Evolutionary conservation across 768 basidiomycete genomes (phyloP), one percentile per base, ranked within the genome.

Genomic region (Boletus barrowsii): DNA sequence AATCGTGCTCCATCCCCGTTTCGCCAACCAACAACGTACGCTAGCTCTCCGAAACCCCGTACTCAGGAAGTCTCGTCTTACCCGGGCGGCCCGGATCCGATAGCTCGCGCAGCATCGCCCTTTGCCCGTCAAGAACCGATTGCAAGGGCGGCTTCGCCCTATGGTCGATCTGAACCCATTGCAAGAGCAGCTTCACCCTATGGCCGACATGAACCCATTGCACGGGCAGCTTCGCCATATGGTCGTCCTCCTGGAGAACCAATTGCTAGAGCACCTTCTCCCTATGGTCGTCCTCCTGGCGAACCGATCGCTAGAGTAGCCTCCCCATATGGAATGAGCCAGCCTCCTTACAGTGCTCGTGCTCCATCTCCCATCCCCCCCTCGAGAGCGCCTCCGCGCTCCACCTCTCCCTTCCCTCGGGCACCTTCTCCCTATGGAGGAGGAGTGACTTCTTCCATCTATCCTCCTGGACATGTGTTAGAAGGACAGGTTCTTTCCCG

Each of bases 391-490:
- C 56, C 54, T 22, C 58, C 48, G 22, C 68, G 68, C 14, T 65
- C 71, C 5, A 66, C 70, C 1, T 72, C 68, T 18, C 64, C 68
- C 42, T 72, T 67, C 54, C 63, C 66, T 39, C 58, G 69, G 13
- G 69, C 61, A 29, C 68, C 62, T 32, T 69, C 69, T 37, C 69
- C 61, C 58, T n/a, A 29, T 9, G 29, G 29, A 29, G 29, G 29
- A 8, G 29, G 29, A 29, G 14, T 49, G 40, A 57, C 37, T 20
- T 44, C 59, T 20, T 59, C 69, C 5, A 70, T 78, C n/a, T 86
- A 86, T 64, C 81, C 85, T 45, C 68, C 75, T 4, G 81, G 82
- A 3, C 84, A 83, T 68, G 68, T 79, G 40, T 58, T 84, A 59
- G 83, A 80, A 52, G 84, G 84, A 3, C 78, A 78, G 45, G 75